Base-by-base conservation (phyloP, 2,329 filamentous ascomycete species). In the Teratosphaeria destructans region DNA sequence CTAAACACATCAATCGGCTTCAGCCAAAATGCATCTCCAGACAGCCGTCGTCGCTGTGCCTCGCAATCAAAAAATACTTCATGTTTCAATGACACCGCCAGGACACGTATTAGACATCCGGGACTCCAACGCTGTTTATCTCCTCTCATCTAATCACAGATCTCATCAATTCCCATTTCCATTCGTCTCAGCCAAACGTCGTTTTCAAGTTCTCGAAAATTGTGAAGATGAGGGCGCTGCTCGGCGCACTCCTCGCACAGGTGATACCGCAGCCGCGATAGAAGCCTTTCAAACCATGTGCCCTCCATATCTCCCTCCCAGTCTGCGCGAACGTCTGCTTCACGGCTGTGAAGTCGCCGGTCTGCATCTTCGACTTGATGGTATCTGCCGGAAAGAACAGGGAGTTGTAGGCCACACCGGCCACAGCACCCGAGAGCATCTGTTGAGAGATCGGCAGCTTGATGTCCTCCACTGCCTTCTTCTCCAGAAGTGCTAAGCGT, bases 151-250 rank as follows among this genome's bases (percentile, higher is more conserved):
- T 49, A 23, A 49, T 49, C 43, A 49, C 43, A 11, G 6, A 23
- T 19, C n/a, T 49, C 19, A 23, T 49, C 3, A 23, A 19, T 10
- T 23, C n/a, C 8, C 43, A 6, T 1, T n/a, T 2, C 43, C 16
- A 16, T 49, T 49, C 43, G 43, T 49, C 5, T 57, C 26, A 57
- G 23, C 47, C 65, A 68, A 94, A 81, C 66, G 84, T 78, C 63
- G 79, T 81, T 77, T 91, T 91, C 73, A 99, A 74, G 14, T 86
- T 88, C 75, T 97, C 94, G 72, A 92, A 97, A 62, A 97, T 85
- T 62, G 94, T 92, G 70, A 99, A 99, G 62, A 99, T 99, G 70
- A 97, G 91, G 7, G 94, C 94, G n/a, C 92, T 96, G 74, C 92
- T 96, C 2, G 94, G 94, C 35, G 91, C 92, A 39, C 91, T 88